A percentile compares a stretch with the other conserved stretches of the same genome.
phyloP scores from a whole-genome alignment of 1,284 basidiomycete species.

The Chondrostereum purpureum region DNA sequence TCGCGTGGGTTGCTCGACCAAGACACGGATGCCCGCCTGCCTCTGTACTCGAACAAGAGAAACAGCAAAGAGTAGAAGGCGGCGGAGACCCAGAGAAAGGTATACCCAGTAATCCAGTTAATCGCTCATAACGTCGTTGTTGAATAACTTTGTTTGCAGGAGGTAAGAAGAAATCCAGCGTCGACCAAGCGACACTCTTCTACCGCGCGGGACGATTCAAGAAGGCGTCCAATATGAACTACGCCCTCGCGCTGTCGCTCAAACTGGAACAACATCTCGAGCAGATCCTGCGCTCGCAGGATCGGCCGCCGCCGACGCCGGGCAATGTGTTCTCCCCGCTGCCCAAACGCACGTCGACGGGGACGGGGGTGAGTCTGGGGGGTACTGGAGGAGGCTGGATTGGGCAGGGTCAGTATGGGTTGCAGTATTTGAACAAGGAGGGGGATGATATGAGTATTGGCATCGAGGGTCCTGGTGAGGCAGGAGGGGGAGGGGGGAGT shows the following conservation, averaged over 20 bases:
- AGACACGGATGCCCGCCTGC: constrained; percentile 11
- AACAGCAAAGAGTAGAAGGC: constrained; percentile 2
- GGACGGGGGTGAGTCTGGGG: background rate
- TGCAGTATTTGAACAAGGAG: constrained; percentile 13
- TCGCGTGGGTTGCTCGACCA: constrained; percentile 78
- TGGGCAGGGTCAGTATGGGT: constrained; percentile 10
- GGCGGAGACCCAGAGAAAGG: constrained; percentile 11
- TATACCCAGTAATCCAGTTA: too few relatives aligned
- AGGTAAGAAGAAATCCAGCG: background rate
- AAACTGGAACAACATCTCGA: constrained; percentile 63
- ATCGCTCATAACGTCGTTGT: too few relatives aligned
- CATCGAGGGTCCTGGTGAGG: background rate
- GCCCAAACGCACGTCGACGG: background rate
- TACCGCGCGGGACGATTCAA: constrained; percentile 78
- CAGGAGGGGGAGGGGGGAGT: background rate
- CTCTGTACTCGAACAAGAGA: background rate
- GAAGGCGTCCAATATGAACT: constrained; percentile 86
- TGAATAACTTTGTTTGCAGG: too few relatives aligned
- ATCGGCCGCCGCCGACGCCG: constrained; percentile 28
- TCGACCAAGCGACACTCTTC: constrained; percentile 28
- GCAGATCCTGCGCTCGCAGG: constrained; percentile 35
- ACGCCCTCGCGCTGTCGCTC: constrained; percentile 37
- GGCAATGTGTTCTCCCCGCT: too few relatives aligned
- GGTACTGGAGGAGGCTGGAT: background rate
- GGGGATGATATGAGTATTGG: constrained; percentile 14